Evolutionary conservation across 2,329 filamentous ascomycete species (phyloP).

Genomic region (Laburnicola sp.): DNA sequence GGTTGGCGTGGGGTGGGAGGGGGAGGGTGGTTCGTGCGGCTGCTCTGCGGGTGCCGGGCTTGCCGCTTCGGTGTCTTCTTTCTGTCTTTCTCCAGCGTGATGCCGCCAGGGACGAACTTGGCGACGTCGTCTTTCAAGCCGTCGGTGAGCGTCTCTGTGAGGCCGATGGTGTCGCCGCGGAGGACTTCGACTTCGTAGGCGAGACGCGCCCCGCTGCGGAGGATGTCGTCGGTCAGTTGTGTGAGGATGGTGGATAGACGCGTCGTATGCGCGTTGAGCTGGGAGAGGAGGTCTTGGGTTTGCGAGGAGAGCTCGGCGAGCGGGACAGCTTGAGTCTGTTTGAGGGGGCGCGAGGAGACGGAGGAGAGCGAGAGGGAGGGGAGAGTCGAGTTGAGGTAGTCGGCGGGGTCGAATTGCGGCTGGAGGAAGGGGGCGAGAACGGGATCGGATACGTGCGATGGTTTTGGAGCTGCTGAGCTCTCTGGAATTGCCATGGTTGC

Average conservation of each 20-base stretch:
- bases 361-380: conserved; percentile 64
- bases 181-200: conserved; percentile 94
- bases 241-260: conserved; percentile 80
- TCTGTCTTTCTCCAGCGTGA: conserved; percentile 17
- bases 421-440: conserved; percentile 75
- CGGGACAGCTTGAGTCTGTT: conserved; percentile 54
- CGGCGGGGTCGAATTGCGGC: conserved; percentile 76
- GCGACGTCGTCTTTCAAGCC: conserved; percentile 70
- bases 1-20: neutral
- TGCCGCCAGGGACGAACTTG: conserved; percentile 66
- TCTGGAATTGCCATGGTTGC: conserved; percentile 33
- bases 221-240: conserved; percentile 89
- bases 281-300: conserved; percentile 81
- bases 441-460: conserved; percentile 68
- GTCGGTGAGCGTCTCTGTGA: conserved; percentile 77
- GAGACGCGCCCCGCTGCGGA: conserved; percentile 82
- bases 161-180: conserved; percentile 80
- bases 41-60: conserved; percentile 7
- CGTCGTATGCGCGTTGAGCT: conserved; percentile 85
- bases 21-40: neutral
- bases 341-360: conserved; percentile 44
- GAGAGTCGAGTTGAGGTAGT: conserved; percentile 80
- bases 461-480: conserved; percentile 25
- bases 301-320: conserved; percentile 78
- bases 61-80: conserved; percentile 5